These are phyloP conservation scores for Areca catechu DNA, from an alignment of 176 grass and related monocot genomes.

Conservation along the genomic window DNA sequence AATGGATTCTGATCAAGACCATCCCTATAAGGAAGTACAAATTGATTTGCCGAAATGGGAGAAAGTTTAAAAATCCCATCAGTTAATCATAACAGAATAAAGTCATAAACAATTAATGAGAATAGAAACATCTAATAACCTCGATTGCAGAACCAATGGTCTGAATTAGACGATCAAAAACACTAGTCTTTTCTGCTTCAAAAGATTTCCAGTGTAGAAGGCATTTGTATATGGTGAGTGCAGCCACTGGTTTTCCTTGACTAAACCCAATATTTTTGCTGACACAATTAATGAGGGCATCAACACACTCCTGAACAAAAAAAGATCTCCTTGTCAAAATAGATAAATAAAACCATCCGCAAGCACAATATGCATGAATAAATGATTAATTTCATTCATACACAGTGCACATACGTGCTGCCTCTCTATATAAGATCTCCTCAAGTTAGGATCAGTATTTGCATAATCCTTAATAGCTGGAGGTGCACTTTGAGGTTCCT, in stretches of 20 bases:
- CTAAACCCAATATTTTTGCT: slow-evolving; percentile 81
- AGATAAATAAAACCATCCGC: no score
- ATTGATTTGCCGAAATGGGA: no score
- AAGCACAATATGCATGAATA: no score
- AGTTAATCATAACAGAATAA: no score
- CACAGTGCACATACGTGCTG: neutral
- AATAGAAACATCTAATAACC: slow-evolving; percentile 43
- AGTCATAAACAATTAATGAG: no score
- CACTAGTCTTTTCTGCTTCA: slow-evolving; percentile 90
- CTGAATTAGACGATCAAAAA: slow-evolving; percentile 98
- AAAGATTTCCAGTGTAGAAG: slow-evolving; percentile 98
- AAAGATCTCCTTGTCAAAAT: neutral
- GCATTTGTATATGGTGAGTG: slow-evolving; percentile 92
- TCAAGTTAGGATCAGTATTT: neutral
- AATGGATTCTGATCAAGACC: no score
- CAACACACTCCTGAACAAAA: slow-evolving; percentile 72
- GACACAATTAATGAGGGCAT: slow-evolving; percentile 71
- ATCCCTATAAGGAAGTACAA: no score
- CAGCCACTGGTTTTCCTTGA: slow-evolving; percentile 83
- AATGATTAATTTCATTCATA: slow-evolving; percentile 14
- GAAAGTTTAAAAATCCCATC: no score
- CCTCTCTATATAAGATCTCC: slow-evolving; percentile 1
- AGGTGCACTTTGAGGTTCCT: slow-evolving; percentile 5
- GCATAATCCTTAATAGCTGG: slow-evolving; percentile 4
- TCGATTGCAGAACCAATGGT: slow-evolving; percentile 93